Base-by-base conservation (phyloP, 2,329 filamentous ascomycete genomes). In the Calonectria ilicicola region DNA sequence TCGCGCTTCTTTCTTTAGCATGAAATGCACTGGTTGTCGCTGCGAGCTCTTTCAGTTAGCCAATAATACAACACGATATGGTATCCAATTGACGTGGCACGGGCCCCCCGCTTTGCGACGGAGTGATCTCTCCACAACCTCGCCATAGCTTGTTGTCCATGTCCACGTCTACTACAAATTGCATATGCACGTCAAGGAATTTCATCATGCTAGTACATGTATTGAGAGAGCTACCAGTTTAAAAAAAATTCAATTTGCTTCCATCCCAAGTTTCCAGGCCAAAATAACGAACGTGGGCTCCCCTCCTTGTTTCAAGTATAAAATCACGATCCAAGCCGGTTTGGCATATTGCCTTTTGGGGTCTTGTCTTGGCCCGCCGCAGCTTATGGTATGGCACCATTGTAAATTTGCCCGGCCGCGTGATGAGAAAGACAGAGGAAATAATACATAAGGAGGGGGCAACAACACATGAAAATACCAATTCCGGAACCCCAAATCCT, bases 361-460 rank as follows among this genome's bases (percentile, higher is more conserved):
- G n/a, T 65, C 26, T 56, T 42, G 56, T 69, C 65, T 51, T 65
- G 51, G 62, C 62, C 70, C 70, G 68, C 62, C 53, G 58, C 29
- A 64, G 47, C 47, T 42, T 56, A 21, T 65, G 29, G 17, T 46
- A 47, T 26, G 58, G 66, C 46, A 65, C 62, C 62, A 67, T 74
- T 32, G 42, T 62, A 51, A 64, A 51, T 58, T 60, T 51, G 65
- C 62, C 67, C 53, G 66, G 60, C 46, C 65, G 66, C 51, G 65
- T 70, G 62, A 67, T 51, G 69, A 75, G 42, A 75, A 70, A 72
- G 56, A 78, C 67, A 78, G 65, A 76, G 60, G 72, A 77, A 77
- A 78, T 76, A 79, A 72, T 78, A 78, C 78, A 76, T 42, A 74
- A 72, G 67, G 74, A 78, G 76, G 72, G 75, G 62, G 73, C 72